These are phyloP conservation scores for Penicillium nucicola DNA, from an alignment of 495 filamentous ascomycete species.

Conservation along the genomic window DNA sequence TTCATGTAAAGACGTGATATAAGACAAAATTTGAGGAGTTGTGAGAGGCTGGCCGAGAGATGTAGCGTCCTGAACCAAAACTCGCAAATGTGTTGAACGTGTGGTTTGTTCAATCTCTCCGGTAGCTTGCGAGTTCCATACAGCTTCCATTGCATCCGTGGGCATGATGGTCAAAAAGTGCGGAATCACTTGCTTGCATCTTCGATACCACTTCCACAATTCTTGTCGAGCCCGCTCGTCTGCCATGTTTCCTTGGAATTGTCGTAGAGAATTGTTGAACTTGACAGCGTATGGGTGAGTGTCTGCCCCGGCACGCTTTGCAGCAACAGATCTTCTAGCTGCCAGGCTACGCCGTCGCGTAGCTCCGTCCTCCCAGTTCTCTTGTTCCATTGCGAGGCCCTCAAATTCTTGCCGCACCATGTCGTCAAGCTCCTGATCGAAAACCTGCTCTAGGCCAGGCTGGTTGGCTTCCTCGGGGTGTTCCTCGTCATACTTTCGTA, in stretches of 20 bases:
- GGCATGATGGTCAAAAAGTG: conserved; percentile 35
- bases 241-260: conserved; percentile 17
- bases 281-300: conserved; percentile 30
- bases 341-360: conserved; percentile 18
- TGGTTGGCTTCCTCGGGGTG: conserved; percentile 20
- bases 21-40: conserved; percentile 57
- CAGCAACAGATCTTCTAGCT: conserved; percentile 20
- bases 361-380: conserved; percentile 31
- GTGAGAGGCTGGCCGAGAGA: conserved; percentile 50
- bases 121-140: conserved; percentile 47
- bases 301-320: conserved; percentile 17
- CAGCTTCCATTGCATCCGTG: conserved; percentile 30
- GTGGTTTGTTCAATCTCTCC: conserved; percentile 36
- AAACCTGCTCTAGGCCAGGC: conserved; percentile 34
- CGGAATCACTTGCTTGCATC: conserved; percentile 40
- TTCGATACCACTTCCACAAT: conserved; percentile 45
- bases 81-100: conserved; percentile 57
- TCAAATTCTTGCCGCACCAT: conserved; percentile 43
- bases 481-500: conserved; percentile 40
- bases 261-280: conserved; percentile 30
- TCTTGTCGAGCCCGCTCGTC: conserved; percentile 31
- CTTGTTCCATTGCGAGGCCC: conserved; percentile 37
- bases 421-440: conserved; percentile 44
- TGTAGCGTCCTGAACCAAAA: conserved; percentile 59
- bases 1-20: conserved; percentile 62